Base-by-base conservation (phyloP, 805 yeast species). In the Metschnikowia corniflorae region DNA sequence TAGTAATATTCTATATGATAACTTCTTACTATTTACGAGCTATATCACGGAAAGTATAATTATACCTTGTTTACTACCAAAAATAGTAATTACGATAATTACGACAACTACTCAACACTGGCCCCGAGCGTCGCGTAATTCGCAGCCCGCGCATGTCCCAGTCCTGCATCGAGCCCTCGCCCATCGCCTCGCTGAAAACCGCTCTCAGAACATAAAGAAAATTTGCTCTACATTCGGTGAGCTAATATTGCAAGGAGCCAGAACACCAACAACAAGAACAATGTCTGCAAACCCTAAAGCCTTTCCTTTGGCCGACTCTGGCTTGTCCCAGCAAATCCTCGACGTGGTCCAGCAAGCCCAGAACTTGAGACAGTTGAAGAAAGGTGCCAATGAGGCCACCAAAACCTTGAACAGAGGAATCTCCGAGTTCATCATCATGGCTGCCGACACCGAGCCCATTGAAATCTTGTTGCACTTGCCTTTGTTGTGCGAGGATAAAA, bases 331-430 rank as follows among this genome's bases (percentile, higher is more conserved):
- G 75, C 97, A 91, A 73, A 91, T 93, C 69, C 78, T 93, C 63
- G 97, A 93, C 60, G 89, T 93, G 64, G 93, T 86, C 57, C 98
- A 93, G 75, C 98, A 93, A 75, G 87, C 97, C 46, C 89, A 95
- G 59, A 88, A 85, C 73, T 79, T 93, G 65, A 88, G 97, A 77
- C 99, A 93, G 74, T 80, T 93, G 70, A 93, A 93, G 80, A 93
- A 93, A 71, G 99, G 99, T 71, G 98, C 99, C 55, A 93, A 93
- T 69, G 99, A 93, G 75, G 95, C 97, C 61, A 93, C 97, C 72
- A 91, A 91, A 79, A 91, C 97, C 57, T 79, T 91, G 73, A 91
- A 91, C 85, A 86, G 97, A 78, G 98, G 98, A 82, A 91, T 91
- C 61, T 86, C 97, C 58, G 98, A 91, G 75, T 91, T 91, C 78